Percentiles rank a stretch among this genome's conserved stretches.
Evolutionary conservation across 192 early-diverging fungal genomes (phyloP).

Genomic region (Spizellomyces sp.): DNA sequence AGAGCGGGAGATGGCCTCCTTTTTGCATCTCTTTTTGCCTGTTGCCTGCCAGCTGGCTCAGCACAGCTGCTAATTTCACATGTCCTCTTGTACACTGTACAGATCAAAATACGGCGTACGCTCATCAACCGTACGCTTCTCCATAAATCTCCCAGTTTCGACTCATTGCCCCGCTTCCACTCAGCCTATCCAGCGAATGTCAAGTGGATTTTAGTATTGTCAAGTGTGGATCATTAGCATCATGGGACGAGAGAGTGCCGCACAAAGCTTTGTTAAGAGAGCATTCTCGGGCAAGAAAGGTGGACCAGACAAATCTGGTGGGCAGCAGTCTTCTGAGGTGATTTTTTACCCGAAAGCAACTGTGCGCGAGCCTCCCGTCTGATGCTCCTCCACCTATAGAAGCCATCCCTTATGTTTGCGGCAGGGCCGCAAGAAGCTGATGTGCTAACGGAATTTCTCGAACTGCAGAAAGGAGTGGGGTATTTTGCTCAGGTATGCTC

Average conservation of each 20-base stretch:
- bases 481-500: slow-evolving; percentile 2
- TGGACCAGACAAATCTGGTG: neutral
- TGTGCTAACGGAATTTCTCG: slow-evolving; percentile 27
- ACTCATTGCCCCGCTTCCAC: too few species aligned
- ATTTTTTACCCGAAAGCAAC: neutral
- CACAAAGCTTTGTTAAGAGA: slow-evolving; percentile 12
- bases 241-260: slow-evolving; percentile 15
- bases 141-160: too few species aligned
- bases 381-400: neutral
- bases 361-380: neutral
- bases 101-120: too few species aligned
- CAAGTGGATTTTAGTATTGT: too few species aligned
- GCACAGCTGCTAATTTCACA: too few species aligned
- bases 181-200: too few species aligned
- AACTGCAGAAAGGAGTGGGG: slow-evolving; percentile 25
- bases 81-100: too few species aligned
- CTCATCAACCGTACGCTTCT: too few species aligned
- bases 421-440: slow-evolving; percentile 23
- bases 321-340: neutral
- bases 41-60: too few species aligned
- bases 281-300: neutral
- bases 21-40: too few species aligned
- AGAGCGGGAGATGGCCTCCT: too few species aligned
- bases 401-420: slow-evolving; percentile 24
- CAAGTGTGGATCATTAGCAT: neutral